Base-by-base conservation (phyloP, 148 eudicot species). In the Nepenthes gracilis region DNA sequence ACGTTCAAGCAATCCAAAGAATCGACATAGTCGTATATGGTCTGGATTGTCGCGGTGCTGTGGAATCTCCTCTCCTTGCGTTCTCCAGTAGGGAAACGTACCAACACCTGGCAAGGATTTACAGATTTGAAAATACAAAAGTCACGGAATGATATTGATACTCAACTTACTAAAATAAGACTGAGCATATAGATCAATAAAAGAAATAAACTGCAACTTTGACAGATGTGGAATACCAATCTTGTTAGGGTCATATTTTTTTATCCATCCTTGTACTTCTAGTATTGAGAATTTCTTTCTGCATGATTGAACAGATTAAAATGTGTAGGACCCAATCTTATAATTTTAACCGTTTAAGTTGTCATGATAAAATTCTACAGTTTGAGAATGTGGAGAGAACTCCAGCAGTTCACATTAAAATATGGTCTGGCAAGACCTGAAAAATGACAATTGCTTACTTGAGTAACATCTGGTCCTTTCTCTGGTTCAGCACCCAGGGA, bases 401-500 rank as follows among this genome's bases (percentile, higher is more conserved):
- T 49, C 53, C 53, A 10, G 3, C 11, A 11, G 10, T 49, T 11
- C 53, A 49, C 15, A 49, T 5, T n/a, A 11, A 49, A 11, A 9
- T 35, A 6, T 2, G 51, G 36, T 5, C 4, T 13, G 33, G 5
- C 36, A 55, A 9, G 36, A 5, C 58, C 32, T 9, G 58, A 55
- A 32, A n/a, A 54, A 13, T 7, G 15, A 13, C 15, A 13, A 33
- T 47, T 55, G 67, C 34, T 76, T 86, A 93, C 99, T 76, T 86
- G 96, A 68, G 99, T 93, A 38, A 86, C 85, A 72, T 86, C 83
- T 49, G 96, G 89, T 57, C 96, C 96, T 71, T 93, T 93, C 52
- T 80, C 99, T 50, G 99, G 99, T 74, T 93, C 99, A 58, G 77
- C 75, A 54, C 99, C 96, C 54, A 93, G 75, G 43, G 95, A 73